Evolutionary conservation across 805 yeast species (phyloP), one percentile per base, ranked within the genome.

Genomic region (Metschnikowia arizonensis): DNA sequence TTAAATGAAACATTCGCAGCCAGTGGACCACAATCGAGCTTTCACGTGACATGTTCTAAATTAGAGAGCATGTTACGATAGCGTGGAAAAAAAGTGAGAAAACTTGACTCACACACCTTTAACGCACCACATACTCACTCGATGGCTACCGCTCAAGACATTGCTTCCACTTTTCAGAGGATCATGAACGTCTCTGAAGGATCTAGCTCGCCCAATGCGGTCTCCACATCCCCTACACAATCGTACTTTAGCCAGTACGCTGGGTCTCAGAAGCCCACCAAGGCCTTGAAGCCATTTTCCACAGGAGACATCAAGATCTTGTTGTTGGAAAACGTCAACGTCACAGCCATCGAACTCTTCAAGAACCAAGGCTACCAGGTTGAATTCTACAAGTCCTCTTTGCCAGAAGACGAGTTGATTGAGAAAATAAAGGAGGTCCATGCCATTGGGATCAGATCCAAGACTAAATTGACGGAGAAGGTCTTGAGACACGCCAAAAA

Each of bases 371-470:
- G 99, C 48, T 93, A 93, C 74, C 98, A 93, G 73, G 96, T 93
- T 43, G 99, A 93, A 65, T 88, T 87, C 69, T 80, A 83, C 74
- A 90, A 88, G 74, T 73, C 90, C 45, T 87, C 97, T 5, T 72
- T 93, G 58, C 83, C 88, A 19, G 98, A 93, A 69, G 96, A 83
- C 8, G 97, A 89, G 72, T 81, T 93, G 64, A 88, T 93, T 61
- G 96, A 88, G 72, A 90, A 89, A 71, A 91, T 93, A 68, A 78
- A 78, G 61, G 88, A 85, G 57, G 97, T 88, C 42, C 98, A 93
- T 64, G 99, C 97, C 49, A 82, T 93, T 62, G 99, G 99, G 69
- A 90, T 93, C 63, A 87, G 99, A 75, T 93, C 98, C 49, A 93
- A 93, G 76, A 93, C 99, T 42, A 86, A 82, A 67, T 76, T 93